These are phyloP conservation scores for Diplodia seriata DNA, from an alignment of 2,329 filamentous ascomycete genomes.

Conservation along the genomic window DNA sequence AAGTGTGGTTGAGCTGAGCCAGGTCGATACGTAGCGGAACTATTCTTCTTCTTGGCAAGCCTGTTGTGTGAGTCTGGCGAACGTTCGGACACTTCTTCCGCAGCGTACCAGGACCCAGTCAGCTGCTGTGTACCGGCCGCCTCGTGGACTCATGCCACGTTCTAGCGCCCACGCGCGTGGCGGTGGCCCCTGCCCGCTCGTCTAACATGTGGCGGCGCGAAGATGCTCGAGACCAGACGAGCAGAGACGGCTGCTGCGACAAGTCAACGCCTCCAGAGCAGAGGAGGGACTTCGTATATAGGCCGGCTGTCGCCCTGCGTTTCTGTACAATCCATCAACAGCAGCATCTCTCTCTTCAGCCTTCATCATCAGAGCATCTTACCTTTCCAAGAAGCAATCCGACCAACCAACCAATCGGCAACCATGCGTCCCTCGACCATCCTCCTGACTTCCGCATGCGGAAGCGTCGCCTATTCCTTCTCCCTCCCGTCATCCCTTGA, in stretches of 20 bases:
- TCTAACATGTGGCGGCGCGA: not conserved
- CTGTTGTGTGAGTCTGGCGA: not conserved
- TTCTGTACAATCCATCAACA: not conserved
- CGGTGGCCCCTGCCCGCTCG: not conserved
- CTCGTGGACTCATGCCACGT: not conserved
- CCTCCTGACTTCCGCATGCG: conserved; percentile 11
- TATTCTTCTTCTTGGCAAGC: not conserved
- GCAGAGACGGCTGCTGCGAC: not conserved
- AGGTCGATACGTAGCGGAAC: not conserved
- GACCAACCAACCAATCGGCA: not conserved
- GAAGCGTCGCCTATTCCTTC: not conserved
- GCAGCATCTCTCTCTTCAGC: not conserved
- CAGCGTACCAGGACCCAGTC: not conserved
- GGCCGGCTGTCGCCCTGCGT: not conserved
- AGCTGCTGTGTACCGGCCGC: not conserved
- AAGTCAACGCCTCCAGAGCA: not conserved
- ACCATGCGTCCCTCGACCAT: not conserved
- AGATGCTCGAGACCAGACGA: not conserved
- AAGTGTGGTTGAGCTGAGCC: not conserved
- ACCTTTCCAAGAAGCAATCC: not conserved
- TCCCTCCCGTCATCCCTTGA: not conserved
- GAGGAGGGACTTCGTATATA: not conserved
- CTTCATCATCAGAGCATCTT: not conserved
- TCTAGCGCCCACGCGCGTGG: not conserved
- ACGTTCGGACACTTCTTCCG: not conserved